Evolutionary conservation across 1,284 basidiomycete genomes (phyloP), one percentile per base, ranked within the genome.

Genomic region (Sutorius eximius): DNA sequence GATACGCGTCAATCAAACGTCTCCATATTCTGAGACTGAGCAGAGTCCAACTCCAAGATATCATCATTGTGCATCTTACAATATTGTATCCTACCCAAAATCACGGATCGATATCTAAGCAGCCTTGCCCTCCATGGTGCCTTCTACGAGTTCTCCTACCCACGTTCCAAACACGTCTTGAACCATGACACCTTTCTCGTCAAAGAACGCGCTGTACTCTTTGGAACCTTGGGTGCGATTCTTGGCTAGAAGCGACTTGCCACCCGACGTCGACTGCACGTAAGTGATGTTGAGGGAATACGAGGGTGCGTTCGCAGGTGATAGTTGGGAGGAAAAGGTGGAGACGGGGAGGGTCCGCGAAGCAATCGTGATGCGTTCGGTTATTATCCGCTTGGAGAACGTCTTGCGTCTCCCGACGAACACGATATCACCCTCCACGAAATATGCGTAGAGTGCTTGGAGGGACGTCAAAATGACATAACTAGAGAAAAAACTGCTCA

Each of bases 341-440:
- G 60, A 71, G 67, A 60, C 77, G 38, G 87, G 82, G 22, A 74
- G 60, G 3, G 87, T 86, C 44, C 76, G 77, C 8, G 91, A 87
- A 24, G 82, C 80, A 53, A 93, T 77, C 18, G 83, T 86, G 71
- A 94, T 82, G 58, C 85, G 82, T 66, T 94, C 91, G 8, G 89
- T 90, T 38, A 92, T 83, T 66, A 94, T 93, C 86, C 92, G 66
- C 71, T 91, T 91, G 33, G 88, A 89, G 61, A 92, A 85, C 20
- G 89, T 89, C 72, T 91, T 91, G 58, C 91, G 83, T 67, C 87
- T 89, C 37, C 90, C 91, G 37, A 88, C 83, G 66, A 91, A 94
- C 48, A 95, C 83, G 51, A 83, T 86, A 57, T 89, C 79, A 40
- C 87, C 85, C 70, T 94, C 91, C 53, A 94, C 72, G 59, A 91